phyloP scores from a whole-genome alignment of 345 rosid species.

The Ricinus communis region DNA sequence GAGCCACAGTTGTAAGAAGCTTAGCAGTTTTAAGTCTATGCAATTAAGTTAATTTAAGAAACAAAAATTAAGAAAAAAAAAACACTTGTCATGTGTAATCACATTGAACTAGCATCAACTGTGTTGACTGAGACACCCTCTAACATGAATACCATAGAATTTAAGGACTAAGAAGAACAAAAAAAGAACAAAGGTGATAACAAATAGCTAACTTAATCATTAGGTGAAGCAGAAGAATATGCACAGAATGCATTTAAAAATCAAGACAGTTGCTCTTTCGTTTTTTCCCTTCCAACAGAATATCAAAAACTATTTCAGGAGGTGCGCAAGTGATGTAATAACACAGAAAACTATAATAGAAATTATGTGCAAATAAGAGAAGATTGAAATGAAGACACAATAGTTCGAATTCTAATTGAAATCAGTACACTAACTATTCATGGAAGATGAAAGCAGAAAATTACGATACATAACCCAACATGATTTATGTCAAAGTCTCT shows the following conservation, averaged over 20 bases:
- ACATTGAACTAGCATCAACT: neutral
- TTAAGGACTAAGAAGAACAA: constrained; percentile 1
- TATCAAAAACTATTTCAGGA: neutral
- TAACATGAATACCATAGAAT: neutral
- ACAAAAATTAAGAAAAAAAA: neutral
- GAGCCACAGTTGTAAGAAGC: neutral
- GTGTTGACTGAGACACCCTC: neutral
- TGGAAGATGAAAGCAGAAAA: neutral
- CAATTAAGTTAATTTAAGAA: neutral
- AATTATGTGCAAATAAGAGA: neutral
- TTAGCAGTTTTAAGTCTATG: neutral
- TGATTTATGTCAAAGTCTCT: neutral
- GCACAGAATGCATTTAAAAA: neutral
- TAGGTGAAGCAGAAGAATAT: neutral
- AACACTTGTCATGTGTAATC: neutral
- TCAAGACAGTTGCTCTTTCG: neutral
- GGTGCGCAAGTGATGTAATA: neutral
- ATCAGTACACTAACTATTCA: neutral
- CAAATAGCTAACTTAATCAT: neutral
- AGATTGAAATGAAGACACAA: neutral
- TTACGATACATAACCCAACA: neutral
- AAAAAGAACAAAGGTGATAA: neutral
- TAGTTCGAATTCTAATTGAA: neutral
- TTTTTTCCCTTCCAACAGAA: neutral
- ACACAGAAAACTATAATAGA: neutral